Evolutionary conservation across 306 rosid genomes (phyloP).

Genomic region (Quercus berberidifolia): DNA sequence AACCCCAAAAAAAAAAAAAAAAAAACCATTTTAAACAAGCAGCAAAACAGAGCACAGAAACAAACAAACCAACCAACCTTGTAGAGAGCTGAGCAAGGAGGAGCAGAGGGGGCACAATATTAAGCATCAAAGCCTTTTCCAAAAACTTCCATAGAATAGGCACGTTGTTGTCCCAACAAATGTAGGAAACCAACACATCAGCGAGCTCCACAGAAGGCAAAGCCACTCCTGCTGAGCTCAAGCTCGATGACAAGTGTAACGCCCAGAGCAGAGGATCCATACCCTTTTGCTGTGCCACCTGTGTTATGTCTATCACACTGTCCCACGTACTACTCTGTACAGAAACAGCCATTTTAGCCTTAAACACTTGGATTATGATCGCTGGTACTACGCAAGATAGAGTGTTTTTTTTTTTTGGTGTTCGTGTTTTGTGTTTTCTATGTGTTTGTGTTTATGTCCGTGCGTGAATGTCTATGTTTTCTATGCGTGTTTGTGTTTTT

Average conservation of each 20-base stretch:
- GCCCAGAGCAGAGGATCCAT: constrained; percentile 90
- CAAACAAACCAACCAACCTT: constrained; percentile 40
- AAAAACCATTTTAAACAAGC: neutral
- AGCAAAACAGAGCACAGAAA: neutral
- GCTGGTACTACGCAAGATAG: too few species aligned
- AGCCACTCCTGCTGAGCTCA: constrained; percentile 70
- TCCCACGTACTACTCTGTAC: constrained; percentile 35
- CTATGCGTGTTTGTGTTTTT: too few species aligned
- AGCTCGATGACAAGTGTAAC: constrained; percentile 58
- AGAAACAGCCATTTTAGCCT: constrained; percentile 46
- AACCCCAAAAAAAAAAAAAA: neutral
- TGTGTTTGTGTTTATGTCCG: too few species aligned
- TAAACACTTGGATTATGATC: neutral
- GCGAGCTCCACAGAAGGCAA: constrained; percentile 80
- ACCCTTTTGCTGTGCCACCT: constrained; percentile 74
- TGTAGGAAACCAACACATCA: constrained; percentile 63
- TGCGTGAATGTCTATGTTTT: too few species aligned
- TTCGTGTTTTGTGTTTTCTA: too few species aligned
- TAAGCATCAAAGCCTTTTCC: constrained; percentile 67
- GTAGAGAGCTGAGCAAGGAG: constrained; percentile 76
- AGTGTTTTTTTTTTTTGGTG: too few species aligned
- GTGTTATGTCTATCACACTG: constrained; percentile 58
- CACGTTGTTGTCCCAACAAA: constrained; percentile 93
- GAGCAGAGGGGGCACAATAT: constrained; percentile 77
- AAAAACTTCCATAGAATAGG: constrained; percentile 92